phyloP scores from a whole-genome alignment of 768 basidiomycete genomes.

The Termitomyces sp. region DNA sequence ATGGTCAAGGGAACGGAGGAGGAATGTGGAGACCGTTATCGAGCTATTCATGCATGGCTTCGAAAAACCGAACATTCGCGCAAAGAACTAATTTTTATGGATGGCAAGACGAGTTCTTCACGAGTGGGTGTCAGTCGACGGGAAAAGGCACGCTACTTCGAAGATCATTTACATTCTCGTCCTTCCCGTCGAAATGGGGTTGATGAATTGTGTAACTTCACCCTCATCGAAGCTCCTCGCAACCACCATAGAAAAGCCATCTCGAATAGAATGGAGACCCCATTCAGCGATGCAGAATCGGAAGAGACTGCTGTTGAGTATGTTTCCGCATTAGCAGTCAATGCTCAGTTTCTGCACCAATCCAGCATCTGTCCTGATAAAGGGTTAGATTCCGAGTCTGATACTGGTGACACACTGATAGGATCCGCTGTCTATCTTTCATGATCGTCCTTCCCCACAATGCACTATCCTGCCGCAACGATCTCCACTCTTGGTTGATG shows the following conservation, averaged over 20 bases:
- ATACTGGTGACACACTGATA: slow-evolving; percentile 3
- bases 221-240: not conserved
- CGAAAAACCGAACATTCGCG: slow-evolving; percentile 7
- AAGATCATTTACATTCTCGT: not conserved
- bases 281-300: slow-evolving; percentile 4
- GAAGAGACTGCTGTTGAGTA: slow-evolving; percentile 1
- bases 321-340: not conserved
- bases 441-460: not conserved
- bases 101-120: not conserved
- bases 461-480: not conserved
- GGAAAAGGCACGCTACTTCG: not conserved
- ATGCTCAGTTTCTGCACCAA: not conserved
- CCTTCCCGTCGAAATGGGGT: not conserved
- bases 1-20: not conserved
- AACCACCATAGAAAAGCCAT: not conserved
- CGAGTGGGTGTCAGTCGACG: slow-evolving; percentile 1
- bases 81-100: not conserved
- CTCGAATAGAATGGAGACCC: not conserved
- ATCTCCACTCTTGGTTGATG: not conserved
- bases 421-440: not conserved
- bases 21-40: not conserved
- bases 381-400: not conserved
- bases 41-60: slow-evolving; percentile 8
- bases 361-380: not conserved
- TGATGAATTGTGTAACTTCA: not conserved